phyloP scores from a whole-genome alignment of 2,329 filamentous ascomycete species.

The Colletotrichum sp. region DNA sequence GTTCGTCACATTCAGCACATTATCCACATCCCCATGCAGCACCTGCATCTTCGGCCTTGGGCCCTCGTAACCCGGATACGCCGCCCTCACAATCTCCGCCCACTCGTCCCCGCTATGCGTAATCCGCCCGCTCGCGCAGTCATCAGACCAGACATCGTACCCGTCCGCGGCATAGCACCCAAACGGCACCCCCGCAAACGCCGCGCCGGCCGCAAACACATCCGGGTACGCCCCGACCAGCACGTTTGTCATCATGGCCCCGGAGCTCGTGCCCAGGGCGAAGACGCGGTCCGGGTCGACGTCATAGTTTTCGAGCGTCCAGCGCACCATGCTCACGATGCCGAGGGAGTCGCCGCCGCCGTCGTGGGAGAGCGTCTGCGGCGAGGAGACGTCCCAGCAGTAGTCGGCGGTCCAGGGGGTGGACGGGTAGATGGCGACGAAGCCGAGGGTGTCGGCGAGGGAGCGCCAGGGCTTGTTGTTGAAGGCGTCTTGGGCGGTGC shows the following conservation, averaged over 20 bases:
- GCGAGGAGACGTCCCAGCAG: conserved; percentile 66
- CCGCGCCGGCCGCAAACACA: conserved; percentile 53
- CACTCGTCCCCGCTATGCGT: conserved; percentile 37
- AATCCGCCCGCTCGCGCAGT: conserved; percentile 55
- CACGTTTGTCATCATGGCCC: conserved; percentile 62
- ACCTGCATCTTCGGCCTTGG: conserved; percentile 61
- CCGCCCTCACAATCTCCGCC: conserved; percentile 39
- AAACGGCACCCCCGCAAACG: conserved; percentile 46
- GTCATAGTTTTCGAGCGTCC: conserved; percentile 49
- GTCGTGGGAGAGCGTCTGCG: conserved; percentile 50
- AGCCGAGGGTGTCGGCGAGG: conserved; percentile 58
- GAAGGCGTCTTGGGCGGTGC: conserved; percentile 55
- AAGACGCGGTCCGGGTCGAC: conserved; percentile 54
- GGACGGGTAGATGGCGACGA: conserved; percentile 51
- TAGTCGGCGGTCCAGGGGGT: conserved; percentile 41
- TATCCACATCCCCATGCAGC: conserved; percentile 59
- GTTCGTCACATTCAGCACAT: conserved; percentile 55
- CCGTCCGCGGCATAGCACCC: conserved; percentile 53
- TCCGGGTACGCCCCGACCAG: conserved; percentile 57
- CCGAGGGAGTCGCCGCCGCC: conserved; percentile 56
- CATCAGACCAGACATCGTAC: conserved; percentile 54
- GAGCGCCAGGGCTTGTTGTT: conserved; percentile 55
- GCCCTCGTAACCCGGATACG: conserved; percentile 56
- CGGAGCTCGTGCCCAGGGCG: conserved; percentile 54
- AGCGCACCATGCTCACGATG: conserved; percentile 59